Evolutionary conservation across 169 alveolate species (phyloP), one percentile per base, ranked within the genome.

Genomic region (Eimeria necatrix): DNA sequence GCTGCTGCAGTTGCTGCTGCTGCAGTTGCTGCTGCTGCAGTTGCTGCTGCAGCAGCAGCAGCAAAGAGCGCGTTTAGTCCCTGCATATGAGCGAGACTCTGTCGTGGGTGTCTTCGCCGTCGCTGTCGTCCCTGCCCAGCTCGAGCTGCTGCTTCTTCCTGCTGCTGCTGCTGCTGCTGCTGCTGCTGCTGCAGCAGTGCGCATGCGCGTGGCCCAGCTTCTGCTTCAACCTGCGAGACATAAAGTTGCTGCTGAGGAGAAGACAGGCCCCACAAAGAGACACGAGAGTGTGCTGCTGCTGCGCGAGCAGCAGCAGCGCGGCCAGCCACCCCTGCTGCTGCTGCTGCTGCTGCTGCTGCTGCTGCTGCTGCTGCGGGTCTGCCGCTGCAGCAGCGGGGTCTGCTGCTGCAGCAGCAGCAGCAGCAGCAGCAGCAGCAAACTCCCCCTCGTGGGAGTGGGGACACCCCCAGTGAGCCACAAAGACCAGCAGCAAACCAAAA

Each of bases 191-290:
- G 76, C 26, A n/a, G 76, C 76, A 9, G 26, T 64, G 16, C 32
- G 9, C 26, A n/a, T 64, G 76, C n/a, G n/a, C n/a, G 76, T 14
- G 76, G 6, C 76, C 76, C 26, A 64, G 16, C 20, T 8, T n/a
- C 32, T 85, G 93, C 41, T n/a, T 85, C 32, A 74, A 64, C 32
- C 32, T 85, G 64, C 61, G 93, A 12, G 93, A 85, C 20, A 85
- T 46, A 20, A n/a, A 85, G 83, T 85, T 85, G 73, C 68, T 41
- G 48, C 78, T 32, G 8, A 85, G 51, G 49, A 85, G 80, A 4
- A 4, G 12, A 5, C 60, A 56, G 46, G 93, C 53, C 6, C 93
- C 93, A 4, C 59, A 5, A 0, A 61, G 53, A 9, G 78, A 46
- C 4, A 85, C 68, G 16, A 48, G 41, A 20, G 93, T 12, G 83